Percentiles rank a stretch among this genome's conserved stretches.
Conservation (phyloP, 2,329 filamentous ascomycete genomes). For the Aspergillus novofumigatus region DNA sequence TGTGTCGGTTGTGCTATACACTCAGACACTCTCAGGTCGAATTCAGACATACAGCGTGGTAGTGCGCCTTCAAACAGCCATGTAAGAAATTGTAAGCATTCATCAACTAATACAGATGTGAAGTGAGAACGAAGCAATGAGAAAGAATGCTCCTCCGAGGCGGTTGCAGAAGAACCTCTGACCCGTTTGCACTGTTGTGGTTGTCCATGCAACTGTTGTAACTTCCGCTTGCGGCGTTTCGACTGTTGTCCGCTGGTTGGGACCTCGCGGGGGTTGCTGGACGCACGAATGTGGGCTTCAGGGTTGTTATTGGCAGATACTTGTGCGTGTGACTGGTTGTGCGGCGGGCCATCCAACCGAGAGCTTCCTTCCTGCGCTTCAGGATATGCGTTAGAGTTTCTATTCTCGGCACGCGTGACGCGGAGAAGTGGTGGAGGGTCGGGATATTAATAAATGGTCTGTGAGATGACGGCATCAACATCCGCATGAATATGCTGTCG, state of each 20-base stretch:
- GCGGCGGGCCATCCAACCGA: background rate
- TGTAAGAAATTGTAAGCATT: conserved; percentile 7
- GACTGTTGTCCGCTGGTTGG: background rate
- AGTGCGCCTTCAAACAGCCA: conserved; percentile 9
- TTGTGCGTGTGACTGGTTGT: background rate
- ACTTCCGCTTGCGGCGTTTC: background rate
- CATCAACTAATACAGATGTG: conserved; percentile 2
- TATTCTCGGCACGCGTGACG: background rate
- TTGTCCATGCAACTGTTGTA: background rate
- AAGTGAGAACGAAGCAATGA: conserved; percentile 7
- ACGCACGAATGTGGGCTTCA: background rate
- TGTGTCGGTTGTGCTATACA: background rate
- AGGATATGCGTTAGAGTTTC: conserved; percentile 1
- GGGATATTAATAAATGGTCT: conserved; percentile 8
- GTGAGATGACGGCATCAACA: background rate
- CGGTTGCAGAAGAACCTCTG: conserved; percentile 1
- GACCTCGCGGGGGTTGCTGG: background rate
- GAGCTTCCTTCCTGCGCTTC: background rate
- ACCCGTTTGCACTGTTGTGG: background rate
- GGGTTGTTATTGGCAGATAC: conserved; percentile 1
- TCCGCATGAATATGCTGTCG: conserved; percentile 1
- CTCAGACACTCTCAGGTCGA: background rate
- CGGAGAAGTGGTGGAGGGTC: conserved; percentile 1
- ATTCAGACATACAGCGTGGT: conserved; percentile 1
- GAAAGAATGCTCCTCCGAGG: conserved; percentile 2